Conservation (phyloP, 148 eudicot genomes). For the Rhododendron mucronatum region DNA sequence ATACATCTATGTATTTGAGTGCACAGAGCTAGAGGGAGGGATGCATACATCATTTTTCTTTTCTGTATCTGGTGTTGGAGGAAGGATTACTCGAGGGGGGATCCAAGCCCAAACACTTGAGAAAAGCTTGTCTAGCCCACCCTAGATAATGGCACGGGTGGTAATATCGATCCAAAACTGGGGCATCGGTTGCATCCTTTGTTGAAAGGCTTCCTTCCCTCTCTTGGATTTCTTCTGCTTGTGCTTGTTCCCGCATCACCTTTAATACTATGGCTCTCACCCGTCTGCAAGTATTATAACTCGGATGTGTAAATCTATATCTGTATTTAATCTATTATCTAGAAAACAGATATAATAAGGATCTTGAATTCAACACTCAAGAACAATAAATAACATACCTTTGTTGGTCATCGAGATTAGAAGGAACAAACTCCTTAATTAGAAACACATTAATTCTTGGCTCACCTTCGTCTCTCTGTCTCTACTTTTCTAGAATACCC, state of each 20-base stretch:
- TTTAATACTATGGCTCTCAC: slow-evolving; percentile 14
- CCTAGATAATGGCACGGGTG: slow-evolving; percentile 51
- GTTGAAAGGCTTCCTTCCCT: slow-evolving; percentile 24
- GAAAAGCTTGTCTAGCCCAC: slow-evolving; percentile 61
- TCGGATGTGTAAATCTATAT: too few relatives aligned
- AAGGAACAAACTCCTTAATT: too few relatives aligned
- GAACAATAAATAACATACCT: too few relatives aligned
- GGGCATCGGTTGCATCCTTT: slow-evolving; percentile 17
- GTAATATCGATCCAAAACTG: slow-evolving; percentile 16
- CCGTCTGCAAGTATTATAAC: slow-evolving; percentile 21
- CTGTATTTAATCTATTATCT: too few relatives aligned
- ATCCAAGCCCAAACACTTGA: slow-evolving; percentile 33
- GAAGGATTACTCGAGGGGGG: slow-evolving; percentile 8
- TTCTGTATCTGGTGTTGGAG: slow-evolving; percentile 8
- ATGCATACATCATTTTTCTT: slow-evolving; percentile 13
- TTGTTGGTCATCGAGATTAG: too few relatives aligned
- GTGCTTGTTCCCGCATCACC: slow-evolving; percentile 21
- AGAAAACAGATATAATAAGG: too few relatives aligned
- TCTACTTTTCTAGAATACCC: too few relatives aligned
- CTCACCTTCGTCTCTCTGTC: too few relatives aligned
- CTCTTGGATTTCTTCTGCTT: slow-evolving; percentile 28
- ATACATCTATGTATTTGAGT: neutral
- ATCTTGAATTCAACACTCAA: too few relatives aligned
- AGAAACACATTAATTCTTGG: too few relatives aligned
- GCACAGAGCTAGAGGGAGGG: neutral